phyloP scores from a whole-genome alignment of 352 stramenopile species.

The Phytopythium kandeliae region DNA sequence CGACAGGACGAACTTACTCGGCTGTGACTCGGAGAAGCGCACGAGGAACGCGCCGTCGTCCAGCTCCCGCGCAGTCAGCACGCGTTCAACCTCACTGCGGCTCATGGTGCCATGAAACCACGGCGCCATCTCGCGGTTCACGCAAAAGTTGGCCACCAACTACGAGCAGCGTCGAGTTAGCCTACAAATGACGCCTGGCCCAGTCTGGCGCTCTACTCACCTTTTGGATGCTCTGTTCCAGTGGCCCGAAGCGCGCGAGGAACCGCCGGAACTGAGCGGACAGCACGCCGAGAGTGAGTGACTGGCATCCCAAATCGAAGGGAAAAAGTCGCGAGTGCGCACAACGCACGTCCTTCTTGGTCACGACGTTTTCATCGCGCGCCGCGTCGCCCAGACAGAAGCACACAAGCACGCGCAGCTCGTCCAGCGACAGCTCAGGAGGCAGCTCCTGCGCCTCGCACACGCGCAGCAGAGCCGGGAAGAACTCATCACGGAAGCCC shows the following conservation, averaged over 20 bases:
- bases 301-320: neutral
- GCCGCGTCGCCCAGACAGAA: slow-evolving; percentile 42
- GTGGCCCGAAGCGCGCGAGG: slow-evolving; percentile 62
- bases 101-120: slow-evolving; percentile 74
- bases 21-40: slow-evolving; percentile 75
- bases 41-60: slow-evolving; percentile 70
- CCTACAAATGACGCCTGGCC: too few species aligned
- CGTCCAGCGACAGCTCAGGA: slow-evolving; percentile 43
- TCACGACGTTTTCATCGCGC: slow-evolving; percentile 35
- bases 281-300: slow-evolving; percentile 5
- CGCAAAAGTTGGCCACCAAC: slow-evolving; percentile 53
- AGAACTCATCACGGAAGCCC: slow-evolving; percentile 34
- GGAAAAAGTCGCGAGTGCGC: neutral
- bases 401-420: slow-evolving; percentile 48
- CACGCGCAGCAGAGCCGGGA: slow-evolving; percentile 41
- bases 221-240: slow-evolving; percentile 50
- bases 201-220: neutral
- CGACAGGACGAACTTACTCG: slow-evolving; percentile 68
- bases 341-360: slow-evolving; percentile 30
- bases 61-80: slow-evolving; percentile 19
- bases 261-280: slow-evolving; percentile 45
- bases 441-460: slow-evolving; percentile 28
- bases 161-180: neutral
- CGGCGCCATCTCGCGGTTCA: slow-evolving; percentile 48
- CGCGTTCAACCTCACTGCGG: slow-evolving; percentile 36